These are phyloP conservation scores for Dendrostoma leiphaemia DNA, from an alignment of 2,329 filamentous ascomycete species.

Conservation along the genomic window DNA sequence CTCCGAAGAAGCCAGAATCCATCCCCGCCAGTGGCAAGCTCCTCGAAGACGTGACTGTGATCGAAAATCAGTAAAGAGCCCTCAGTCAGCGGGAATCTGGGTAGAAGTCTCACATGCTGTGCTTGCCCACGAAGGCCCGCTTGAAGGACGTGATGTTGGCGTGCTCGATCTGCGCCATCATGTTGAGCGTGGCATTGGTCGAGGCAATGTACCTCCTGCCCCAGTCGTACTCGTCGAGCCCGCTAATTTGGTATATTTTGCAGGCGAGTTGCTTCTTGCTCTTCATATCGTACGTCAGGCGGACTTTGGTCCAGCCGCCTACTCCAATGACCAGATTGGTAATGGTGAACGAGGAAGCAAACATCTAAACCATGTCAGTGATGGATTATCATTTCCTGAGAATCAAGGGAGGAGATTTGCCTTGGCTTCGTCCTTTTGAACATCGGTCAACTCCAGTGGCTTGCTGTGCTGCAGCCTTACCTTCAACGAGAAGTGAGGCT, in stretches of 20 bases:
- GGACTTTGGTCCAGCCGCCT: conserved; percentile 53
- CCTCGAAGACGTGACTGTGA: conserved; percentile 52
- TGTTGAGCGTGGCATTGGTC: conserved; percentile 35
- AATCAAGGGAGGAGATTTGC: conserved; percentile 24
- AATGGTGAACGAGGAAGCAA: conserved; percentile 47
- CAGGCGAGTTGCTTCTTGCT: conserved; percentile 64
- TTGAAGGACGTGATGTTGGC: conserved; percentile 54
- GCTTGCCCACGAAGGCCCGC: conserved; percentile 47
- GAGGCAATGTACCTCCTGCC: no score
- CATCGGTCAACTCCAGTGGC: conserved; percentile 19
- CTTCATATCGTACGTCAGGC: conserved; percentile 49
- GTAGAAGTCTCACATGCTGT: conserved; percentile 40
- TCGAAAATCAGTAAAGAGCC: conserved; percentile 5
- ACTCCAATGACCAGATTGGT: conserved; percentile 49
- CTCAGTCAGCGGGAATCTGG: conserved; percentile 6
- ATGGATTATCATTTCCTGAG: conserved; percentile 11
- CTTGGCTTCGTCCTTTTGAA: conserved; percentile 33
- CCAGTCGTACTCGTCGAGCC: no score
- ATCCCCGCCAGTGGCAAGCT: conserved; percentile 55
- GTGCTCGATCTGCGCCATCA: conserved; percentile 29
- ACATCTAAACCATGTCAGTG: conserved; percentile 33
- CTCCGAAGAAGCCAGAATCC: conserved; percentile 47
- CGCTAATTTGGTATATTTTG: conserved; percentile 56
- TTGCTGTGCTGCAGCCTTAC: conserved; percentile 28
- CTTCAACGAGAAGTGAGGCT: conserved; percentile 34